Conservation (phyloP, 1,284 basidiomycete genomes). For the Ganoderma lucidum region DNA sequence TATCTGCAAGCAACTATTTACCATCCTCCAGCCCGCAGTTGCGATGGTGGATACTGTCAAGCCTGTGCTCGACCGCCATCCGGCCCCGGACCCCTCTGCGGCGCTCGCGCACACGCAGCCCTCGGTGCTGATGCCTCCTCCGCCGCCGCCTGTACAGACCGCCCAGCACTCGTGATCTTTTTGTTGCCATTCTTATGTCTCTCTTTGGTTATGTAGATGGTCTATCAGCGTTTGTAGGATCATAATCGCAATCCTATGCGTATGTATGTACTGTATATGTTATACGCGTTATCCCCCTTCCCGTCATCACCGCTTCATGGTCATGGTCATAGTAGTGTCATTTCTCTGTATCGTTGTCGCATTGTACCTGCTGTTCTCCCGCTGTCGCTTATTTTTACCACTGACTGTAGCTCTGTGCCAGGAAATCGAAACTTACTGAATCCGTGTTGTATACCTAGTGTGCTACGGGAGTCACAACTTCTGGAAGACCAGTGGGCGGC, state of each 20-base stretch:
- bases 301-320: neutral
- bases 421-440: conserved; percentile 4
- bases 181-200: neutral
- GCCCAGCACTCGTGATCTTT: conserved; percentile 17
- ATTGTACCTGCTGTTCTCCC: conserved; percentile 5
- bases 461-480: too few species aligned
- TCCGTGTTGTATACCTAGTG: neutral
- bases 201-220: neutral
- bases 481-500: neutral
- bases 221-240: neutral
- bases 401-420: neutral
- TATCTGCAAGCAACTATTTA: conserved; percentile 24
- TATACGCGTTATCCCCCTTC: too few species aligned
- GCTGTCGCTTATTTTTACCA: neutral
- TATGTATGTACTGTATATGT: neutral
- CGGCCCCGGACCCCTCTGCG: conserved; percentile 11
- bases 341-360: neutral
- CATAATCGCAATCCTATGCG: neutral
- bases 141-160: conserved; percentile 21
- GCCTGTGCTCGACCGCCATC: conserved; percentile 18
- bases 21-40: conserved; percentile 18
- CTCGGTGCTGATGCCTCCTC: neutral
- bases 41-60: conserved; percentile 20
- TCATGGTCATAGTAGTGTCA: neutral
- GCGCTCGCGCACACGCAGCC: conserved; percentile 14